Conservation (phyloP, 169 alveolate genomes). For the Cryptosporidium viatorum region DNA sequence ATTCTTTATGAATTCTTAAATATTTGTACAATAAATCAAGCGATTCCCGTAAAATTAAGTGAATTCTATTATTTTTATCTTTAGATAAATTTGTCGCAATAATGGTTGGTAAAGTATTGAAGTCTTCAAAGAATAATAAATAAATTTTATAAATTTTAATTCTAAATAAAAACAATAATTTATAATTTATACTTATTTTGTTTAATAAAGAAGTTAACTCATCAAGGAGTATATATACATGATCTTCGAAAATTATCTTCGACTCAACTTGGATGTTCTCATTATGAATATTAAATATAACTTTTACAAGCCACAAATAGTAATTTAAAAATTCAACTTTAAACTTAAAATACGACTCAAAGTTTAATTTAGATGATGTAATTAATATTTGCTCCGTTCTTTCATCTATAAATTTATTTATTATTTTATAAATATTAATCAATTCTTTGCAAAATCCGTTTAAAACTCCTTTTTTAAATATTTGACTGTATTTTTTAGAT, state of each 20-base stretch:
- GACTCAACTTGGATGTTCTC: background rate
- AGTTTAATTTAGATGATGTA: background rate
- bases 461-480: conserved; percentile 4
- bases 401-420: background rate
- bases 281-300: background rate
- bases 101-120: background rate
- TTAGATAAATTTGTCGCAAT: background rate
- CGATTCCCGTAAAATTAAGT: background rate
- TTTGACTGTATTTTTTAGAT: background rate
- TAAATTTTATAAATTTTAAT: background rate
- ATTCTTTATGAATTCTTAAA: background rate
- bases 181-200: background rate
- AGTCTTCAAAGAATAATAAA: background rate
- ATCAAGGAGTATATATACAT: background rate
- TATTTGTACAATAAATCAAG: background rate
- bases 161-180: background rate
- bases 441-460: conserved; percentile 36
- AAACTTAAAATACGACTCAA: background rate
- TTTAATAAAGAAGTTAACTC: background rate
- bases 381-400: background rate
- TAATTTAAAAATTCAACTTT: conserved; percentile 9
- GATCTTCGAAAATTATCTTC: background rate
- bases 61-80: background rate
- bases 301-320: conserved; percentile 17
- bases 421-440: background rate